Conservation (phyloP, 169 alveolate genomes). For the Blepharisma undulans region DNA sequence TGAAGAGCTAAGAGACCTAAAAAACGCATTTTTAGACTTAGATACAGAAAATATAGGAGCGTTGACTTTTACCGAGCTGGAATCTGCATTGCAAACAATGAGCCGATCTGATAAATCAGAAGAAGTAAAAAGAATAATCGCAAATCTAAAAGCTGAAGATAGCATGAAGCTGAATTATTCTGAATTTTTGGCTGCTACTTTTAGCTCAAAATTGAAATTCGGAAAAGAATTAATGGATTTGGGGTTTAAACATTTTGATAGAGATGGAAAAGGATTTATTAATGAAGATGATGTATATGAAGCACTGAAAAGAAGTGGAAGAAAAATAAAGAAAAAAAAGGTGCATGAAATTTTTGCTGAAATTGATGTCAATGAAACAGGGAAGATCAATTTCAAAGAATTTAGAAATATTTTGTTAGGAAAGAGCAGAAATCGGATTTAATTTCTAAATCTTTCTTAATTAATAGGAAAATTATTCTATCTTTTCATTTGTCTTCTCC, state of each 20-base stretch:
- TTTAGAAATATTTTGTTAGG: background rate
- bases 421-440: background rate
- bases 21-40: background rate
- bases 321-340: background rate
- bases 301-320: background rate
- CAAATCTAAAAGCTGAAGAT: constrained; percentile 28
- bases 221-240: background rate
- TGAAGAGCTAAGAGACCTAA: background rate
- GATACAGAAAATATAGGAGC: background rate
- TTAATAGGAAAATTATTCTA: background rate
- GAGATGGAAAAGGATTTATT: background rate
- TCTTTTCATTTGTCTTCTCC: background rate
- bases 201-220: background rate
- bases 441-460: background rate
- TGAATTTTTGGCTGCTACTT: constrained; percentile 53
- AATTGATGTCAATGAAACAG: background rate
- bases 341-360: background rate
- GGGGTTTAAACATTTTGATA: background rate
- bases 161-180: constrained; percentile 50
- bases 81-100: background rate
- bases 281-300: background rate
- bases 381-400: background rate
- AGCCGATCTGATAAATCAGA: background rate
- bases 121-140: constrained; percentile 41
- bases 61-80: background rate